These are phyloP conservation scores for Wickerhamiella kurtzmanii DNA, from an alignment of 805 yeast genomes.

Conservation along the genomic window DNA sequence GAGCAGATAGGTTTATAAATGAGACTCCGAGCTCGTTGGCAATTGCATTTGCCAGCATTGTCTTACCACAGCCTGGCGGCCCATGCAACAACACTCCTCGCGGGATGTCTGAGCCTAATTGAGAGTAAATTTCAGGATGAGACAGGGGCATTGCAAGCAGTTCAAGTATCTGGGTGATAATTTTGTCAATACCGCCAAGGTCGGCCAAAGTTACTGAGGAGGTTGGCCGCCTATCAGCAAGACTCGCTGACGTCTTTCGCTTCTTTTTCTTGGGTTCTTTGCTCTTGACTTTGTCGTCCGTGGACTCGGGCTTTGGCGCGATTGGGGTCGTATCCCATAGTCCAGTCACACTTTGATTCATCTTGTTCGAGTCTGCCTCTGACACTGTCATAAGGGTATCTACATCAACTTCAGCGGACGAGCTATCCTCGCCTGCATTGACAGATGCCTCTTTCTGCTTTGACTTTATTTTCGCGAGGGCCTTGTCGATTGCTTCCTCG, in stretches of 20 bases:
- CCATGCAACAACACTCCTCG: slow-evolving; percentile 90
- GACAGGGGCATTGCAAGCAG: slow-evolving; percentile 80
- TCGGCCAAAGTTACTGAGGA: slow-evolving; percentile 57
- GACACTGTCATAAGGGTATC: slow-evolving; percentile 47
- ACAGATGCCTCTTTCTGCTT: slow-evolving; percentile 12
- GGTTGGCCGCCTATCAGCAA: slow-evolving; percentile 16
- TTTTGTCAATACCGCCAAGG: slow-evolving; percentile 78
- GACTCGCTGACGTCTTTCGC: slow-evolving; percentile 3
- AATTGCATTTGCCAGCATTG: slow-evolving; percentile 87
- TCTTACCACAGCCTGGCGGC: slow-evolving; percentile 98
- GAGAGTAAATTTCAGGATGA: slow-evolving; percentile 79
- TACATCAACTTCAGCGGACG: slow-evolving; percentile 28
- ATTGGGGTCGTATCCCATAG: slow-evolving; percentile 38
- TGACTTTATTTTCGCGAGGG: slow-evolving; percentile 42
- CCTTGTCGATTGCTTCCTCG: slow-evolving; percentile 50
- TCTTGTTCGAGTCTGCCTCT: slow-evolving; percentile 42
- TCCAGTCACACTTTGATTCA: slow-evolving; percentile 65
- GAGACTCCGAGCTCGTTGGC: slow-evolving; percentile 94
- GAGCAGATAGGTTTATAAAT: slow-evolving; percentile 81
- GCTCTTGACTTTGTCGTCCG: slow-evolving; percentile 2
- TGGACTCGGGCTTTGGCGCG: slow-evolving; percentile 12
- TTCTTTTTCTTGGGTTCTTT: slow-evolving; percentile 9
- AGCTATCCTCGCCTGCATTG: slow-evolving; percentile 27
- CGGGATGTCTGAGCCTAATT: slow-evolving; percentile 92
- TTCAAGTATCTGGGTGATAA: slow-evolving; percentile 80